Conservation (phyloP, 176 grass and related monocot genomes). For the Oryza australiensis region DNA sequence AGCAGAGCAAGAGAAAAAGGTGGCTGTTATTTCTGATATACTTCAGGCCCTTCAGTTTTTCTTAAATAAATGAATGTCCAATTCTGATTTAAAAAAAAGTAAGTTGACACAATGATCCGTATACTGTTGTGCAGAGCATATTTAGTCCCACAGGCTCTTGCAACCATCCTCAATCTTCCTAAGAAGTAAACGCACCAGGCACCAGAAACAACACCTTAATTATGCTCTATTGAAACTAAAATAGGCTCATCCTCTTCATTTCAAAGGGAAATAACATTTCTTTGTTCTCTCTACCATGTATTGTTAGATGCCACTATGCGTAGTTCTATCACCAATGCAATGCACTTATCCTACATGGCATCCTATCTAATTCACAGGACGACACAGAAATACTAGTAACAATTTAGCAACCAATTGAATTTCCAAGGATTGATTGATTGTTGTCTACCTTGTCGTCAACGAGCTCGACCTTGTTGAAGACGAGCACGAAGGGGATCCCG, state of each 20-base stretch:
- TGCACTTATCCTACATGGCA: background rate
- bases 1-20: background rate
- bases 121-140: background rate
- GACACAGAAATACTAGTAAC: background rate
- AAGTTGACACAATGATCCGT: background rate
- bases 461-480: constrained; percentile 88
- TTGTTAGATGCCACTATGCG: too few species aligned
- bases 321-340: background rate
- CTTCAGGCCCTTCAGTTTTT: background rate
- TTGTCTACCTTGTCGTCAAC: constrained; percentile 61
- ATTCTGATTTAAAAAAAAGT: background rate
- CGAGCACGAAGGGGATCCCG: constrained; percentile 64
- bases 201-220: too few species aligned
- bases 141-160: background rate
- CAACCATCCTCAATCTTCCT: background rate
- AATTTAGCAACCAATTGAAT: background rate
- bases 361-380: background rate
- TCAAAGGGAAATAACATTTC: background rate
- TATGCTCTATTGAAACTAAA: background rate
- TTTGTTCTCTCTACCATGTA: background rate
- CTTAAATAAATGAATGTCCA: background rate
- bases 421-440: background rate
- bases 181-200: background rate
- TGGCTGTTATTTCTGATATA: background rate
- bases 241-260: background rate